A percentile compares a stretch with the other conserved stretches of the same genome.
phyloP scores from a whole-genome alignment of 345 rosid species.

The Citropsis articulata region DNA sequence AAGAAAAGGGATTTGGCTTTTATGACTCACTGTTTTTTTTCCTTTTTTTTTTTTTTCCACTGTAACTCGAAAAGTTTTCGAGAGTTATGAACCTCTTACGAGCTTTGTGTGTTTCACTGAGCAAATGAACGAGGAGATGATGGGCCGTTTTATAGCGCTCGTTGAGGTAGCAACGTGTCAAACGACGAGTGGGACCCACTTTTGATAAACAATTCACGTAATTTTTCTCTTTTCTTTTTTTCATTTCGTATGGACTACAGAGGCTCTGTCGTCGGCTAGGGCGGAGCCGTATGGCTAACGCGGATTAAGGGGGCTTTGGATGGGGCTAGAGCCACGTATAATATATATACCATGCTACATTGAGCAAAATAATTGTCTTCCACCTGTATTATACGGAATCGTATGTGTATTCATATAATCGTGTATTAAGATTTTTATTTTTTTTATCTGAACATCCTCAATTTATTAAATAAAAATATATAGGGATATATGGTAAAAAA shows the following conservation, averaged over 20 bases:
- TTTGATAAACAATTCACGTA: slow-evolving; percentile 4
- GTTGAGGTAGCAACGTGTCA: slow-evolving; percentile 1
- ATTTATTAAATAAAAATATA: no score
- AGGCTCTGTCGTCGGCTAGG: neutral
- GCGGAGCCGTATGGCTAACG: neutral
- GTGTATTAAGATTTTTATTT: no score
- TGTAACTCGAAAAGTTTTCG: no score
- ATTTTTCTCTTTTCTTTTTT: neutral
- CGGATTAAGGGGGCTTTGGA: neutral
- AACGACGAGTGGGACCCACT: neutral
- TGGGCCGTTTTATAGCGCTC: slow-evolving; percentile 28
- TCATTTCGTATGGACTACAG: no score
- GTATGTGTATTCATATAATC: no score
- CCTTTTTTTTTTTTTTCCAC: no score
- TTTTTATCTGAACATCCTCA: no score
- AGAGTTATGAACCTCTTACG: no score
- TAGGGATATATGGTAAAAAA: no score
- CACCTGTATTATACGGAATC: neutral
- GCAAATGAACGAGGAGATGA: neutral
- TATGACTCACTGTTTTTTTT: no score
- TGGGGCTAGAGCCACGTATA: neutral
- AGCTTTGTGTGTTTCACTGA: neutral
- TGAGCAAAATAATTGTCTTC: neutral
- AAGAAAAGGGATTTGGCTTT: no score
- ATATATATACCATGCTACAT: neutral